Base-by-base conservation (phyloP, 2,329 filamentous ascomycete species). In the Trichoderma sp. region DNA sequence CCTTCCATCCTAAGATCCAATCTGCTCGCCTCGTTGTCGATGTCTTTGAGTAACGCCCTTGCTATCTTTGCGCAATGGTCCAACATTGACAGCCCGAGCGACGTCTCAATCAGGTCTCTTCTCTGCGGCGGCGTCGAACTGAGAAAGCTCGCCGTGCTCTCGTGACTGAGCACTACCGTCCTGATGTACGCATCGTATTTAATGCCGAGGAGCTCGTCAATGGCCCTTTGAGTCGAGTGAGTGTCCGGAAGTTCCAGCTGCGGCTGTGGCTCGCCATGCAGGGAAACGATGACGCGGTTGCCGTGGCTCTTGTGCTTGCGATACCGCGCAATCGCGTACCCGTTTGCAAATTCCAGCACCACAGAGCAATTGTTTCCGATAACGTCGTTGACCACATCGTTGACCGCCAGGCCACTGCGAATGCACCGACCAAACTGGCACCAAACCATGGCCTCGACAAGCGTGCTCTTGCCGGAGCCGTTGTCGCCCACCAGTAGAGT, bases 391-490 rank as follows among this genome's bases (percentile, higher is more conserved):
- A 69, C 44, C 17, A 72, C 67, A 7, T 68, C 69, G 3, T 70
- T 61, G 21, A 14, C 66, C 2, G 28, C 34, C 7, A 72, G 3
- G 10, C 67, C 69, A 19, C 30, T 47, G 17, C 69, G 68, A 21
- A 71, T 47, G 2, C 67, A 71, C 0, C 7, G 51, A 5, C 70
- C 68, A 3, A 71, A 71, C 51, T 69, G 64, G 7, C 65, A 70
- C 69, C 68, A 71, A 2, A 63, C 55, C 5, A 70, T 64, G 17
- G 69, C 69, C 21, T 71, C 64, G 1, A 69, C 26, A 0, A 71
- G 21, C 0, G 66, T 71, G 44, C 69, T 71, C 39, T 71, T 71
- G 6, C 69, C 68, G 5, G 69, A 71, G 12, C 69, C 69, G n/a
- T 71, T 71, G 0, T 67, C 62, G 5, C 69, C 69, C 1, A 70